Evolutionary conservation across 2,329 filamentous ascomycete genomes (phyloP).

Genomic region (Colletotrichum camelliae): DNA sequence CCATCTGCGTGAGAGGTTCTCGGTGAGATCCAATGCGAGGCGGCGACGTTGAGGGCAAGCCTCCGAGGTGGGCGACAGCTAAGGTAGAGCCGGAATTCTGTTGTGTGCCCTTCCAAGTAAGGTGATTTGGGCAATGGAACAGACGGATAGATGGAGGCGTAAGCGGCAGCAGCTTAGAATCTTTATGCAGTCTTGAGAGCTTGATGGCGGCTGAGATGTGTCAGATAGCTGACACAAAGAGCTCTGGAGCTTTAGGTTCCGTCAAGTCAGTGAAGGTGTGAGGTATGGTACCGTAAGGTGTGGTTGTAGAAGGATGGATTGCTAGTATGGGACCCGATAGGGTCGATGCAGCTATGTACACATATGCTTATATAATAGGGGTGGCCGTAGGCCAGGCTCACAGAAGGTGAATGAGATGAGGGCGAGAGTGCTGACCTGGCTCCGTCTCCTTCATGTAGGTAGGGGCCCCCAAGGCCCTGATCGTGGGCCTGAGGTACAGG

Average conservation of each 20-base stretch:
- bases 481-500: neutral
- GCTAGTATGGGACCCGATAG: too few species aligned
- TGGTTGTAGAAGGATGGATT: too few species aligned
- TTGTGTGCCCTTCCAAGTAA: neutral
- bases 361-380: too few species aligned
- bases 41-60: neutral
- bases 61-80: too few species aligned
- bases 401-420: neutral
- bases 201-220: neutral
- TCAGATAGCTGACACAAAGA: neutral
- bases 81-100: neutral
- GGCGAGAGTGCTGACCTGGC: neutral
- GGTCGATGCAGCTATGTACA: too few species aligned
- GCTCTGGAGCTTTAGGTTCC: neutral
- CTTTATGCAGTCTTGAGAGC: neutral
- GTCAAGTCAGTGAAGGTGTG: neutral
- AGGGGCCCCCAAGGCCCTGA: neutral
- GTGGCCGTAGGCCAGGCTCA: too few species aligned
- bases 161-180: neutral
- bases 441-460: neutral
- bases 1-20: constrained; percentile 3
- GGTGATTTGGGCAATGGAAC: neutral
- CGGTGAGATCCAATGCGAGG: neutral
- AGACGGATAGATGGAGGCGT: neutral
- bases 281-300: too few species aligned